Base-by-base conservation (phyloP, 2,329 filamentous ascomycete genomes). In the Eutypa lata region DNA sequence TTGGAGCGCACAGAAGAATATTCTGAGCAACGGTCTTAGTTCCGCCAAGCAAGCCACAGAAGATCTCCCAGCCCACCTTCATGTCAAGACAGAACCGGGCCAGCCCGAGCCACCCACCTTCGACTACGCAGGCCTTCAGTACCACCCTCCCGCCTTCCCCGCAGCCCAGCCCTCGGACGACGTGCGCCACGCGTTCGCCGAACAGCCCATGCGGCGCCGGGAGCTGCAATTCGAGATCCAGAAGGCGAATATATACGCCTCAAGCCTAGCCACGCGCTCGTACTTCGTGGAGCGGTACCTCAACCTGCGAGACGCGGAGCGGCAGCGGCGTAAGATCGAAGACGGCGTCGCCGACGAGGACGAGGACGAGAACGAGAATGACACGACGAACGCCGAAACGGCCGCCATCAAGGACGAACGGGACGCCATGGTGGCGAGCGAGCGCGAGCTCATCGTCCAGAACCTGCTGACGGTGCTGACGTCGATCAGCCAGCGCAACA, bases 271-370 rank as follows among this genome's bases (percentile, higher is more conserved):
- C 2, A 95, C 90, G 0, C 81, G 91, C 22, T 93, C 89, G 0
- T 92, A 91, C 67, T 84, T 93, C 52, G 90, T 95, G 0, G 90
- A 96, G 68, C 87, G 91, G 58, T 96, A 93, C 71, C 90, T 90
- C 69, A 86, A 85, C 61, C 77, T 94, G 1, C 83, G 86, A 37
- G 88, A 91, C 50, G 82, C 85, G 1, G 82, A 87, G 61, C 72
- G 81, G 42, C 67, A 79, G 53, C 71, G 76, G 53, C 69, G 74
- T 52, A 62, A 69, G 53, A 66, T 73, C 51, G 66, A 63, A 7
- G 61, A 72, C 42, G 74, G 75, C 24, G 72, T 75, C 40, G 72
- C 75, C 40, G 73, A 74, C 22, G 72, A 75, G 37, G 73, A 73
- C 51, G 71, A 76, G 4, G 55, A 56, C 14, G 53, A 31, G 5